Evolutionary conservation across 2,329 filamentous ascomycete genomes (phyloP).

Genomic region (Alternaria panax): DNA sequence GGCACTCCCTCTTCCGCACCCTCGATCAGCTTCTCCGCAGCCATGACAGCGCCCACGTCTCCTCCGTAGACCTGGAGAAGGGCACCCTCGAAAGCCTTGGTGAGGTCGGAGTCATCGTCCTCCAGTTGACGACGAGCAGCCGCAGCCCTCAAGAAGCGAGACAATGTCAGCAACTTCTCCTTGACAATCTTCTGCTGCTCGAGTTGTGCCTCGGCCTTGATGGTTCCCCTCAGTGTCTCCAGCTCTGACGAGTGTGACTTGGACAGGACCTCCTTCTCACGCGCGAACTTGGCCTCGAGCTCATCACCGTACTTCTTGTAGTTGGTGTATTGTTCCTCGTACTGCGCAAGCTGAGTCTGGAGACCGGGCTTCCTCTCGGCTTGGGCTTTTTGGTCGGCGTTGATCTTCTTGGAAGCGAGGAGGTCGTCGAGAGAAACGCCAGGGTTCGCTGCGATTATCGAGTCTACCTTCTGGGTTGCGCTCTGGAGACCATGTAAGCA

Average conservation of each 20-base stretch:
- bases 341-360: conserved; percentile 70
- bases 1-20: conserved; percentile 72
- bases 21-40: conserved; percentile 79
- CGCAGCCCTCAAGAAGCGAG: conserved; percentile 81
- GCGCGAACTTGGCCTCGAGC: conserved; percentile 67
- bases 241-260: conserved; percentile 65
- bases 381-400: conserved; percentile 79
- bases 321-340: conserved; percentile 76
- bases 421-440: conserved; percentile 76
- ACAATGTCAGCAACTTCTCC: conserved; percentile 72
- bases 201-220: conserved; percentile 62
- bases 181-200: conserved; percentile 59
- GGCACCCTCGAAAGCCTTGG: conserved; percentile 80
- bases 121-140: conserved; percentile 76
- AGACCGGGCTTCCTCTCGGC: conserved; percentile 78
- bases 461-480: conserved; percentile 75
- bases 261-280: conserved; percentile 64
- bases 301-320: conserved; percentile 79
- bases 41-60: conserved; percentile 74
- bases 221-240: conserved; percentile 61
- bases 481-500: conserved; percentile 56
- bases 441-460: conserved; percentile 72
- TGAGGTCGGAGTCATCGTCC: conserved; percentile 76
- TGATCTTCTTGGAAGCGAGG: conserved; percentile 75
- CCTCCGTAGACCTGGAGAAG: conserved; percentile 81